These are phyloP conservation scores for Bruguiera gymnorhiza DNA, from an alignment of 345 rosid species.

Conservation along the genomic window DNA sequence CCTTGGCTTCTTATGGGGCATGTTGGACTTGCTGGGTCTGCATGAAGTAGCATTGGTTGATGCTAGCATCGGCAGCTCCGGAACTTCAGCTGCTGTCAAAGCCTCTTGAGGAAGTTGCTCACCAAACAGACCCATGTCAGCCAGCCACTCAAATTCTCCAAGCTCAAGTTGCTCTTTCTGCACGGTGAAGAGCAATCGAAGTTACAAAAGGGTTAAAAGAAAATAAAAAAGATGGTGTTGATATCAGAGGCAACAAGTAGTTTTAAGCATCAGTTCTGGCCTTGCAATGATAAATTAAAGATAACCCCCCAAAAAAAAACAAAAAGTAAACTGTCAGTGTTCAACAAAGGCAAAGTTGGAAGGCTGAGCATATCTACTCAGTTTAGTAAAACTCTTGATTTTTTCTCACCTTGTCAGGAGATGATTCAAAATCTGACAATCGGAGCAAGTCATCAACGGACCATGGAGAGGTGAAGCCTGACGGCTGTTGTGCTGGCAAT, in stretches of 20 bases:
- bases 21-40: constrained; percentile 47
- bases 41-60: constrained; percentile 29
- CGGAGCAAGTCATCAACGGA: constrained; percentile 72
- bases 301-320: too few relatives aligned
- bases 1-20: constrained; percentile 75
- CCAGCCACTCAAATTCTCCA: constrained; percentile 82
- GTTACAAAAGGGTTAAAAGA: not conserved
- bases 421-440: constrained; percentile 56
- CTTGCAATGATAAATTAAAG: too few relatives aligned
- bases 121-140: constrained; percentile 66
- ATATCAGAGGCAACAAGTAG: not conserved
- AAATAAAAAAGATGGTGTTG: not conserved
- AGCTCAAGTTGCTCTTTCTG: constrained; percentile 82
- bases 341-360: too few relatives aligned
- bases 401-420: constrained; percentile 63
- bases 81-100: constrained; percentile 82
- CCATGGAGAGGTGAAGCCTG: constrained; percentile 54
- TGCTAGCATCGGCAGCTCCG: constrained; percentile 59
- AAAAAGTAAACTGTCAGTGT: too few relatives aligned
- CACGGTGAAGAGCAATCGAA: constrained; percentile 2
- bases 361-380: not conserved
- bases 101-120: constrained; percentile 64
- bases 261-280: too few relatives aligned
- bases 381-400: not conserved
- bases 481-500: constrained; percentile 43